These are phyloP conservation scores for Jatropha curcas DNA, from an alignment of 345 rosid genomes.

Conservation along the genomic window DNA sequence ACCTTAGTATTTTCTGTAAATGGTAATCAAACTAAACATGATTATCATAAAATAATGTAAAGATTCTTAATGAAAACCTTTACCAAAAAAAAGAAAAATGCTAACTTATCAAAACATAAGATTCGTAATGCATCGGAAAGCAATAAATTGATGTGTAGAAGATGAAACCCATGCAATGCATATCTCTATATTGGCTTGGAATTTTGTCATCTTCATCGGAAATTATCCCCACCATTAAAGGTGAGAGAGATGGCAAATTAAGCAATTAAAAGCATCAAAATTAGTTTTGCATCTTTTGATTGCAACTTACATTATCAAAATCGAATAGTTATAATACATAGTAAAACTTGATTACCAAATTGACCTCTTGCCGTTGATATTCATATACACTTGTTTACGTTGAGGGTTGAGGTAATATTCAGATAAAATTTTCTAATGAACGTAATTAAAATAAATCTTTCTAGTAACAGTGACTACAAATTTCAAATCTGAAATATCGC, in stretches of 20 bases:
- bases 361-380: too few relatives aligned
- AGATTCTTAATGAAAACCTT: background rate
- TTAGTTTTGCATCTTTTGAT: slow-evolving; percentile 3
- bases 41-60: background rate
- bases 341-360: too few relatives aligned
- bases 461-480: too few relatives aligned
- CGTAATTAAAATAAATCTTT: too few relatives aligned
- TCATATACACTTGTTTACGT: too few relatives aligned
- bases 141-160: background rate
- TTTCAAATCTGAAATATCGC: too few relatives aligned
- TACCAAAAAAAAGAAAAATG: background rate
- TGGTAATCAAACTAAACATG: too few relatives aligned
- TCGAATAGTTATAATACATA: background rate
- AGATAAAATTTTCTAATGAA: too few relatives aligned
- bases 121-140: background rate
- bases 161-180: background rate
- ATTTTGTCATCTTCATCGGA: background rate
- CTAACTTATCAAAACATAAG: background rate
- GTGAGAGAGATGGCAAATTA: background rate
- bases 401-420: too few relatives aligned
- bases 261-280: slow-evolving; percentile 7
- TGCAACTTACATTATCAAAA: background rate
- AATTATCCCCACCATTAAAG: background rate
- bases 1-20: too few relatives aligned
- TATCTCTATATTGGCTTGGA: background rate